Percentiles rank a stretch among this genome's conserved stretches.
Conservation (phyloP, 2,329 filamentous ascomycete genomes). For the Acrodontium crateriforme region DNA sequence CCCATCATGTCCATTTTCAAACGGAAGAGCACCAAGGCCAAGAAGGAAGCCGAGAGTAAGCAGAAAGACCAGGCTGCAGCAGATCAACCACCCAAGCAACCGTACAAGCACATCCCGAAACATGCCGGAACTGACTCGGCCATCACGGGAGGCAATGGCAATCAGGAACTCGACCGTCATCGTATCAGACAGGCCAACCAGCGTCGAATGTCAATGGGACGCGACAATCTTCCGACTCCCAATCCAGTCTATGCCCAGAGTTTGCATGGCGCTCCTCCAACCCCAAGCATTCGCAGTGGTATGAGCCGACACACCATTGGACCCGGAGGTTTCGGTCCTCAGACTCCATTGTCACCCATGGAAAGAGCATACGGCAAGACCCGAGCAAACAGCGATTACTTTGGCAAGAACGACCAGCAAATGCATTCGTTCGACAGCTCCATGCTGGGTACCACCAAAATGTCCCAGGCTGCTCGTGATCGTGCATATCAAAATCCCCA, state of each 20-base stretch:
- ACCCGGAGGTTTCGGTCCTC: not conserved
- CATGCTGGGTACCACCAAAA: slow-evolving; percentile 6
- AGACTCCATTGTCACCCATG: not conserved
- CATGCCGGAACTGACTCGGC: slow-evolving; percentile 48
- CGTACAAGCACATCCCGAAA: slow-evolving; percentile 47
- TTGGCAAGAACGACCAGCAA: not conserved
- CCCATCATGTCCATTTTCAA: slow-evolving; percentile 51
- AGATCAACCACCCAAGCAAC: slow-evolving; percentile 24
- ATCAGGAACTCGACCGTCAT: slow-evolving; percentile 27
- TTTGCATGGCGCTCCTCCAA: too few species aligned
- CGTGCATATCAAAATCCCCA: slow-evolving; percentile 5
- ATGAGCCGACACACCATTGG: too few species aligned
- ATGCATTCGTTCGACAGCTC: slow-evolving; percentile 5
- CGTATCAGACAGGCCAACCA: slow-evolving; percentile 1
- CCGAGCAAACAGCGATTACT: not conserved
- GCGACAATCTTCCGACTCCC: not conserved
- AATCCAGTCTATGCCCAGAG: not conserved
- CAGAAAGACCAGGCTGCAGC: slow-evolving; percentile 41
- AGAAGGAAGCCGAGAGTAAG: slow-evolving; percentile 25
- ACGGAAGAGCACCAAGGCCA: slow-evolving; percentile 29
- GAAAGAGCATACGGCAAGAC: not conserved
- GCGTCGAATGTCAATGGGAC: slow-evolving; percentile 1
- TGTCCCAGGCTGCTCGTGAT: slow-evolving; percentile 4
- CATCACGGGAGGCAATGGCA: slow-evolving; percentile 35
- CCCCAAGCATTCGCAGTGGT: too few species aligned